phyloP scores from a whole-genome alignment of 2,329 filamentous ascomycete species.

The Aureobasidium melanogenum region DNA sequence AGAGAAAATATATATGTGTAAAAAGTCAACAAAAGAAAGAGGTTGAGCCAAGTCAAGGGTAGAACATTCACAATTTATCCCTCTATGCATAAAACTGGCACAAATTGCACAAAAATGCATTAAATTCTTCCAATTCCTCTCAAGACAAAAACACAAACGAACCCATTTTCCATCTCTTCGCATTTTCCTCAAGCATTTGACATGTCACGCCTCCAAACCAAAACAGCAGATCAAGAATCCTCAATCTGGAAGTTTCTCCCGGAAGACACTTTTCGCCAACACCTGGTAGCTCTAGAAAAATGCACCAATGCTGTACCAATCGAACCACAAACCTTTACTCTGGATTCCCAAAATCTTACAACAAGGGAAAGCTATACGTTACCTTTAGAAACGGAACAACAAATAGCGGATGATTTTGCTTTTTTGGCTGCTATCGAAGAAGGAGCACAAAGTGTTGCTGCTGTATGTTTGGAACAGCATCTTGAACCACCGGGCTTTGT shows the following conservation, averaged over 20 bases:
- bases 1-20: no score
- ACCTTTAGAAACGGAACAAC: background rate
- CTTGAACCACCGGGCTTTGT: background rate
- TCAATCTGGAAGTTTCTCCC: background rate
- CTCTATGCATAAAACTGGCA: background rate
- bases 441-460: conserved; percentile 8
- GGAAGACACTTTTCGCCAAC: conserved; percentile 4
- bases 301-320: conserved; percentile 7
- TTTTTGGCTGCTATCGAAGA: conserved; percentile 9
- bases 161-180: background rate
- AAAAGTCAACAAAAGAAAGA: no score
- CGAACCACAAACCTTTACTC: background rate
- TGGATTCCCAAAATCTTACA: background rate
- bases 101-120: background rate
- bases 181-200: background rate
- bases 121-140: background rate
- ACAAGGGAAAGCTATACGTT: background rate
- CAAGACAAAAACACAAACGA: no score
- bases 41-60: no score
- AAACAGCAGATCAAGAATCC: background rate
- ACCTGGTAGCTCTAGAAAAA: conserved; percentile 4
- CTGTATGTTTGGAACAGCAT: conserved; percentile 4
- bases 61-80: background rate
- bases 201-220: conserved; percentile 1
- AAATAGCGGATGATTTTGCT: conserved; percentile 8